These are phyloP conservation scores for Colletotrichum sp. DNA, from an alignment of 2,329 filamentous ascomycete species.

Conservation along the genomic window DNA sequence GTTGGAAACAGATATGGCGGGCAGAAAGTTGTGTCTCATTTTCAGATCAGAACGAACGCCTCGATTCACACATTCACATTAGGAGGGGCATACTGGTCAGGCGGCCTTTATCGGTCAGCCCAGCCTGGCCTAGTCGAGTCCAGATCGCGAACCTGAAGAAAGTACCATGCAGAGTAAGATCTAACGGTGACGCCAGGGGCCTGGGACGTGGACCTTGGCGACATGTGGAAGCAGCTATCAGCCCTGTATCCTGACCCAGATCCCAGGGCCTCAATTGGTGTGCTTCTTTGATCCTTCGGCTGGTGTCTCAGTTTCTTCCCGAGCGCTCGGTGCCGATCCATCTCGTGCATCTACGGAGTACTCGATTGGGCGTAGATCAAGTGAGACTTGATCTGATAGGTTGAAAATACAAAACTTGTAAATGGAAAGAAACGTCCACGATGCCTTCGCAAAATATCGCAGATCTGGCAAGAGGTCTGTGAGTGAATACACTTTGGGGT, in stretches of 20 bases:
- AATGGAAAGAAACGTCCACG: background rate
- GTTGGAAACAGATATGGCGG: background rate
- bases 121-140: background rate
- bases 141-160: background rate
- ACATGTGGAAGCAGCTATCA: slow-evolving; percentile 5
- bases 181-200: slow-evolving; percentile 5
- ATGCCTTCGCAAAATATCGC: background rate
- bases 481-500: background rate
- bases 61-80: background rate
- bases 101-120: background rate
- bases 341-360: background rate
- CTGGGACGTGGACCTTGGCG: background rate
- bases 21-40: background rate
- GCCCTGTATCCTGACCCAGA: slow-evolving; percentile 9
- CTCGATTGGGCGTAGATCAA: background rate
- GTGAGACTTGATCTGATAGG: background rate
- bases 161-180: slow-evolving; percentile 11
- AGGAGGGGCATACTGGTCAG: background rate
- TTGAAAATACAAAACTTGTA: background rate
- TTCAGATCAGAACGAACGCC: background rate
- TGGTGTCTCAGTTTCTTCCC: slow-evolving; percentile 5
- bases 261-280: background rate
- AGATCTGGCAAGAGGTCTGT: background rate
- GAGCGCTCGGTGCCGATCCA: background rate
- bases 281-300: background rate